Evolutionary conservation across 2,329 filamentous ascomycete species (phyloP).

Genomic region (Monosporascus sp.): DNA sequence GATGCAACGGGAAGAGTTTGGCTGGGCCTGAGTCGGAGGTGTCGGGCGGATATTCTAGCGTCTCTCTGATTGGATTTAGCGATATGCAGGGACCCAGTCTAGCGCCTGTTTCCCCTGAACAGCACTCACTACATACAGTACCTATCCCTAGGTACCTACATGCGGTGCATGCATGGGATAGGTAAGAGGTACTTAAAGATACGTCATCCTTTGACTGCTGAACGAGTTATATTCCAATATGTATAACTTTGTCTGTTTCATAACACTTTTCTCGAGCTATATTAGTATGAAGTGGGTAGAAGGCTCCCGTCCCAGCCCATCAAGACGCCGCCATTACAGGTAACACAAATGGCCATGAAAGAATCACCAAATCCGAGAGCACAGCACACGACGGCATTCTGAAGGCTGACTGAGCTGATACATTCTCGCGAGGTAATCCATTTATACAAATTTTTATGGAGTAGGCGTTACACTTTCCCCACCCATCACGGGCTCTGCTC

Average conservation of each 20-base stretch:
- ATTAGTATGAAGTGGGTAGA: too few relatives aligned
- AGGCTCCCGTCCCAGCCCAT: too few relatives aligned
- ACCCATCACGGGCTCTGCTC: constrained; percentile 18
- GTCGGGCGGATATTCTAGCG: background rate
- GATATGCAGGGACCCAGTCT: constrained; percentile 9
- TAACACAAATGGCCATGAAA: background rate
- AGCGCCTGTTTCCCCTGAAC: background rate
- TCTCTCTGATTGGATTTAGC: background rate
- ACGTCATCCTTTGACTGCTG: too few relatives aligned
- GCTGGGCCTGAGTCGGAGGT: background rate
- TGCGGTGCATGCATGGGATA: background rate
- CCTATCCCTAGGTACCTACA: background rate
- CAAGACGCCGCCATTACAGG: background rate
- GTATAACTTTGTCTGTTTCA: too few relatives aligned
- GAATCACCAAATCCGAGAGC: too few relatives aligned
- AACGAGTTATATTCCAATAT: too few relatives aligned
- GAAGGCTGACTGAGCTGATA: too few relatives aligned
- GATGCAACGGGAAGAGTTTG: background rate
- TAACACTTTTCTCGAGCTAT: too few relatives aligned
- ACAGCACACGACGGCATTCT: too few relatives aligned
- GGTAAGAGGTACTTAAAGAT: too few relatives aligned
- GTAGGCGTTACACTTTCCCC: constrained; percentile 13
- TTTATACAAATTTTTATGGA: constrained; percentile 7
- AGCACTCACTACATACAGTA: too few relatives aligned
- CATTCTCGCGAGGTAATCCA: too few relatives aligned